Evolutionary conservation across 108 stramenopile genomes (phyloP), one percentile per base, ranked within the genome.

Genomic region (Ochromonas danica): DNA sequence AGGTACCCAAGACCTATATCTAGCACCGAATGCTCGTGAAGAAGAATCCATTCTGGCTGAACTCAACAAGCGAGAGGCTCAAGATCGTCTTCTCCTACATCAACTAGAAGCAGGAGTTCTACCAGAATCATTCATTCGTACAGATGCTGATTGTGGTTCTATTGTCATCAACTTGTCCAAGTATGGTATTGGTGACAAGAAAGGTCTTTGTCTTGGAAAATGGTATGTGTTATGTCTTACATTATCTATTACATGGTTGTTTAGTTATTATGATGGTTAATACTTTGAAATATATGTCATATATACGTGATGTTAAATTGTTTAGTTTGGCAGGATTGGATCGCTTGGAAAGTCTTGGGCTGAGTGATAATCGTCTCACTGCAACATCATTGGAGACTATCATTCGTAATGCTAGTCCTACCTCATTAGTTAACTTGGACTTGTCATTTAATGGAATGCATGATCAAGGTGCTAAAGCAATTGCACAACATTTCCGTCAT

Each of bases 331-430:
- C 17, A 31, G 31, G 10, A 31, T 41, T 75, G 51, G 3, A 39
- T 36, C 6, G 22, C 27, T 25, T 75, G 36, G n/a, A 75, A 45
- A 75, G 45, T 75, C 10, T 75, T 33, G 72, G 72, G 3, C 40
- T 75, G 45, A 45, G 72, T 36, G 72, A 60, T 41, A 75, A 75
- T 36, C 72, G 72, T 10, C 31, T 75, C 6, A 75, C 72, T 10
- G 14, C 72, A 6, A 6, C 25, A 36, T 75, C 72, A 6, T 30
- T 75, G 17, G 10, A 6, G 10, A 60, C 27, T 33, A 75, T 75
- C 31, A 45, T 75, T 33, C n/a, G 38, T 31, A 27, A 75, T 75
- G 3, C 25, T 3, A 57, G 27, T 33, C 14, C 25, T 10, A 10
- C 27, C 10, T 75, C 72, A 6, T 3, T 75, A 25, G 6, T 45